Evolutionary conservation across 106 monocot species (phyloP), one percentile per base, ranked within the genome.

Genomic region (Xerophyta viscosa): DNA sequence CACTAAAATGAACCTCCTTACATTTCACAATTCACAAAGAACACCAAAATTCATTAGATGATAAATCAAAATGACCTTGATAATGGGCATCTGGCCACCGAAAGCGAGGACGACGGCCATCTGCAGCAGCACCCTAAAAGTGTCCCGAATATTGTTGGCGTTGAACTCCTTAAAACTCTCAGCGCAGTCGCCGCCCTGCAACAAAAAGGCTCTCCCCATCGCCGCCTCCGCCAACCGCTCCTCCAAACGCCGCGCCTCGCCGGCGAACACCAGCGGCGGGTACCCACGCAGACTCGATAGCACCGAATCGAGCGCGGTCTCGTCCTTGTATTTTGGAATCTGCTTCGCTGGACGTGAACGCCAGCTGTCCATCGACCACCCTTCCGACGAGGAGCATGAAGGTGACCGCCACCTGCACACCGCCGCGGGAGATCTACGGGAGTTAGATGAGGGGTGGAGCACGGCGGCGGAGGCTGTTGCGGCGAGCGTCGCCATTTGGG

Each of bases 161-260:
- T 54, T 78, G 49, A 83, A 83, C 50, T 88, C 87, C 72, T 79
- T 88, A 62, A 88, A 88, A 51, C 87, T 88, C 71, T 87, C 87
- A 31, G 78, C 82, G 52, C 87, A 87, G 27, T 87, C 87, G 24
- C 82, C 87, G 2, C 87, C 87, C 68, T 88, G 83, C 5, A 88
- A 62, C 50, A 88, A 19, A 49, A 88, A 88, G 15, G 88, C 79
- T 58, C 54, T 51, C 37, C 88, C 83, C 2, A 76, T 37, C 13
- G 87, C 83, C 0, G 87, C 87, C 37, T 82, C 75, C 14, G 75
- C 79, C 13, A 88, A 66, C 48, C 65, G 39, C 60, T 78, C 82
- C 72, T 88, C 87, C 58, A 88, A 46, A 50, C 64, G 71, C 68
- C 87, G 60, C 41, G 78, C 82, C 75, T 88, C 83, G 18, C 88